Conservation (phyloP, 768 basidiomycete genomes). For the Boletus pseudo-olivaceus region DNA sequence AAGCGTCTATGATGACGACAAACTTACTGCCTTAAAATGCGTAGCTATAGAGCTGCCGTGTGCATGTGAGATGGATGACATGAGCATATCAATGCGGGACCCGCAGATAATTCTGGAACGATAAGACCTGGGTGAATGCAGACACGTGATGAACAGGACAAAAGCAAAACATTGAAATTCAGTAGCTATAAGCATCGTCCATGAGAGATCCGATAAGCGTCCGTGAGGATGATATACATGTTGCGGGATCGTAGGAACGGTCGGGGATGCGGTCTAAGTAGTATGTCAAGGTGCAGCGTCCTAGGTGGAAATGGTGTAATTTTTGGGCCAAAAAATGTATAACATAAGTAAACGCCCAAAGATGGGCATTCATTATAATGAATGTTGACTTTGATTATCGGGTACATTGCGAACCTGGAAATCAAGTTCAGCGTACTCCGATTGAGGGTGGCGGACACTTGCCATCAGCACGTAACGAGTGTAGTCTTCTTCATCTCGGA, state of each 20-base stretch:
- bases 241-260: slow-evolving; percentile 9
- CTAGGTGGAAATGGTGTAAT: not conserved
- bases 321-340: slow-evolving; percentile 4
- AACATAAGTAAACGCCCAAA: slow-evolving; percentile 6
- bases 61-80: not conserved
- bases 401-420: slow-evolving; percentile 55
- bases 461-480: slow-evolving; percentile 54
- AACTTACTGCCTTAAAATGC: slow-evolving; percentile 10
- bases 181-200: slow-evolving; percentile 8
- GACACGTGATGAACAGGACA: slow-evolving; percentile 3
- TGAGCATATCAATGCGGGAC: not conserved
- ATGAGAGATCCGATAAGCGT: slow-evolving; percentile 13
- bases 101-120: slow-evolving; percentile 8
- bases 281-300: slow-evolving; percentile 3
- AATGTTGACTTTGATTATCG: slow-evolving; percentile 38
- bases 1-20: not conserved
- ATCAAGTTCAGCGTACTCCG: slow-evolving; percentile 9
- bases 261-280: slow-evolving; percentile 17
- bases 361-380: slow-evolving; percentile 13
- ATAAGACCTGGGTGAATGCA: slow-evolving; percentile 10
- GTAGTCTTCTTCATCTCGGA: slow-evolving; percentile 55
- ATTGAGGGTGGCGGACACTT: slow-evolving; percentile 20
- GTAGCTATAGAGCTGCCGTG: not conserved
- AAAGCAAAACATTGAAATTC: slow-evolving; percentile 1
- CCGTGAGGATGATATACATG: slow-evolving; percentile 19